Evolutionary conservation across 2,329 filamentous ascomycete species (phyloP), one percentile per base, ranked within the genome.

Genomic region (Dothistroma septosporum): DNA sequence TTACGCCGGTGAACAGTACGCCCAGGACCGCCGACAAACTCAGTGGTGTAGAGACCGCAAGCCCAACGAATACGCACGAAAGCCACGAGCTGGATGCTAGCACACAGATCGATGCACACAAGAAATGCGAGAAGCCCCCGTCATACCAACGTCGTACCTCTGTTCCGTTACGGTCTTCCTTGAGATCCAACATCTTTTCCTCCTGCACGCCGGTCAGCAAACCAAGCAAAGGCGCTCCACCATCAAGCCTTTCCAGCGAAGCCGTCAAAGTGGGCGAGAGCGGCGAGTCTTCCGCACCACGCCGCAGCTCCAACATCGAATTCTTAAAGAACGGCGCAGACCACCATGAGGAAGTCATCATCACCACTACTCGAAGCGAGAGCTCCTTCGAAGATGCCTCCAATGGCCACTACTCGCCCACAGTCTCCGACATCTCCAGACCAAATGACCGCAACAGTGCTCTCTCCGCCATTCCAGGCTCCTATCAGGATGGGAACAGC

Each of bases 21-120:
- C 21, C 37, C 28, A 50, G 47, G 14, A 22, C 57, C 1, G 22
- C 35, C 16, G 48, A 41, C 32, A 22, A 35, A 5, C 19, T 58
- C 14, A 47, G 53, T n/a, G 24, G 32, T 32, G 22, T 35, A n/a
- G 57, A 58, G 11, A 33, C 41, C n/a, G 28, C n/a, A 6, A 46
- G 21, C 21, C 35, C 31, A 32, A 21, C 11, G 24, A n/a, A 10
- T 4, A 11, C 12, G 24, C 28, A 19, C 28, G n/a, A 47, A 19
- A 52, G 49, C 22, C n/a, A 53, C 19, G 57, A 58, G n/a, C 57
- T 58, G 7, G 57, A 53, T 22, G 50, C 57, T n/a, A 53, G 31
- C 14, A 47, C 46, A 16, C 50, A 53, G 49, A 50, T n/a, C 21
- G 47, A 53, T 9, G 24, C 24, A 16, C 35, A 49, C 32, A 52